phyloP scores from a whole-genome alignment of 306 rosid genomes.

The Glycine latifolia region DNA sequence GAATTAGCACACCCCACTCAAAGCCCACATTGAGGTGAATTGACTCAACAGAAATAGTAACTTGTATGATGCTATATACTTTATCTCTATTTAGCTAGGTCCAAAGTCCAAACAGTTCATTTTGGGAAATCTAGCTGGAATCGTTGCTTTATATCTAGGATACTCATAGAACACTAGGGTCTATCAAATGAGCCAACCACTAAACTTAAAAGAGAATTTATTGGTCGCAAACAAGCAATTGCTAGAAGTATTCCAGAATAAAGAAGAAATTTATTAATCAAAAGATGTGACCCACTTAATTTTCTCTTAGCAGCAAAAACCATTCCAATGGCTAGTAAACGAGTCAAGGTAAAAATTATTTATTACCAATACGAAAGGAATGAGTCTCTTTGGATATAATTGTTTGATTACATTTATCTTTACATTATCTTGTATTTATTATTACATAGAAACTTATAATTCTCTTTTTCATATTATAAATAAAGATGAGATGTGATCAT shows the following conservation, averaged over 20 bases:
- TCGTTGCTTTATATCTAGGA: not conserved
- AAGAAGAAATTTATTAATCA: not conserved
- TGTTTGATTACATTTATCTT: no score
- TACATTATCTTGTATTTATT: no score
- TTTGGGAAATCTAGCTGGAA: not conserved
- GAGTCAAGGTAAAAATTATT: not conserved
- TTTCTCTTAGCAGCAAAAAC: not conserved
- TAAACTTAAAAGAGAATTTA: not conserved
- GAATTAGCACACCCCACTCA: not conserved
- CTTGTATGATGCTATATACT: not conserved
- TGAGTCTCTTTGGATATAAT: not conserved
- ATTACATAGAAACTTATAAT: no score
- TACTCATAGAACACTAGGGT: not conserved
- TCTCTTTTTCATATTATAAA: no score
- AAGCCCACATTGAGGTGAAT: not conserved
- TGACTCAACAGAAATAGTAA: not conserved
- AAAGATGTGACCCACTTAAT: not conserved
- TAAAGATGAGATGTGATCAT: no score
- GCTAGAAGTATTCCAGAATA: not conserved
- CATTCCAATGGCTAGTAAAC: not conserved
- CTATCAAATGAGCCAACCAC: not conserved
- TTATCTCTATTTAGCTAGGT: not conserved
- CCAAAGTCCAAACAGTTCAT: not conserved
- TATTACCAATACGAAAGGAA: not conserved
- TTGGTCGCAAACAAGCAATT: not conserved